Percentiles rank a stretch among this genome's conserved stretches.
Evolutionary conservation across 2,329 filamentous ascomycete genomes (phyloP).

Genomic region (Ceratocystis cubensis): DNA sequence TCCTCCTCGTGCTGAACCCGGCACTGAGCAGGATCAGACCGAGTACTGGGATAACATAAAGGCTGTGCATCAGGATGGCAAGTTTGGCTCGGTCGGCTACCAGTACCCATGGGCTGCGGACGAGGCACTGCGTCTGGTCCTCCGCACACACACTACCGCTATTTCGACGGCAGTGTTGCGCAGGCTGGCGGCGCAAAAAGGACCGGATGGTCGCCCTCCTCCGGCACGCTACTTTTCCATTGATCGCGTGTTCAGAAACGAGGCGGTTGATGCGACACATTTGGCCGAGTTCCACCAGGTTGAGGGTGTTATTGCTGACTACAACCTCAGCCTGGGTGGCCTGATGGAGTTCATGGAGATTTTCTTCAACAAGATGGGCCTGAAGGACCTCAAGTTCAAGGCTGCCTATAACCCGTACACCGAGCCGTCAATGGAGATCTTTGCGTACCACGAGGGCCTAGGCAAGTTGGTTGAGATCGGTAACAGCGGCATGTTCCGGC

Average conservation of each 20-base stretch:
- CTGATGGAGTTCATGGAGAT: constrained; percentile 87
- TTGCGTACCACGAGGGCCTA: constrained; percentile 82
- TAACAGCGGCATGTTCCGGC: constrained; percentile 96
- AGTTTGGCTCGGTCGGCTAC: constrained; percentile 92
- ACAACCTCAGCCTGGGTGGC: constrained; percentile 79
- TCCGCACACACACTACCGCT: constrained; percentile 92
- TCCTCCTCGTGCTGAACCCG: constrained; percentile 44
- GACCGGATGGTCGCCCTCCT: constrained; percentile 52
- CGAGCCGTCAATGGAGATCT: constrained; percentile 96
- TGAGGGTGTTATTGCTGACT: constrained; percentile 96
- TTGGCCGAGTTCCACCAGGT: constrained; percentile 97
- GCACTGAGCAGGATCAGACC: constrained; percentile 44
- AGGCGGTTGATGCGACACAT: constrained; percentile 93
- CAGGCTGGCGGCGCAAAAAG: constrained; percentile 70
- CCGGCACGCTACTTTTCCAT: constrained; percentile 95
- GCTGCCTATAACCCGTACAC: constrained; percentile 94
- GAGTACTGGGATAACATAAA: constrained; percentile 80
- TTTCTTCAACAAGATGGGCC: constrained; percentile 95
- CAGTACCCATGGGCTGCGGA: constrained; percentile 85
- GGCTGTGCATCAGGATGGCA: constrained; percentile 78
- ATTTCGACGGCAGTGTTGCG: constrained; percentile 84
- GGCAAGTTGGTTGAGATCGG: constrained; percentile 93
- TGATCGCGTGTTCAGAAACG: constrained; percentile 95
- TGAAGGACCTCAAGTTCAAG: constrained; percentile 78
- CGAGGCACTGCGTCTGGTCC: constrained; percentile 73